Evolutionary conservation across 805 yeast genomes (phyloP).

Genomic region (Sugiyamaella floridensis): DNA sequence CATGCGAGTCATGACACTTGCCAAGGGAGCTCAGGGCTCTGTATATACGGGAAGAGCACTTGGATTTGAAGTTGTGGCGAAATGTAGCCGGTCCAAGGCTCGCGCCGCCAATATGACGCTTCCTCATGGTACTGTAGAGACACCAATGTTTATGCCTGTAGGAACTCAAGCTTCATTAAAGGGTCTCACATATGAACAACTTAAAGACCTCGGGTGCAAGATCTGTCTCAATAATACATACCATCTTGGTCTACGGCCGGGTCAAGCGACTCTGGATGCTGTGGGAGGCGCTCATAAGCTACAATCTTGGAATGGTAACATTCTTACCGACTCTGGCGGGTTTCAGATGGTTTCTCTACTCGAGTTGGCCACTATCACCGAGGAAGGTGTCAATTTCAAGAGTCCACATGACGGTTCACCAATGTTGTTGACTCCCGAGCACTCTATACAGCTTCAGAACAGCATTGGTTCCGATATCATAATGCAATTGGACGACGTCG

Average conservation of each 20-base stretch:
- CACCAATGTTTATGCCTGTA: conserved; percentile 44
- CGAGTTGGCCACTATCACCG: conserved; percentile 41
- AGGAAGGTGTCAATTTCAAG: conserved; percentile 39
- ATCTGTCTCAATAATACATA: conserved; percentile 40
- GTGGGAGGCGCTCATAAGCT: conserved; percentile 40
- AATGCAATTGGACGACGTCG: conserved; percentile 44
- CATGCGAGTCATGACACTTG: conserved; percentile 3
- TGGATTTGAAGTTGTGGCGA: conserved; percentile 36
- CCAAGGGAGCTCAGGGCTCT: conserved; percentile 4
- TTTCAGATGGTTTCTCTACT: conserved; percentile 42
- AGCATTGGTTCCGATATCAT: conserved; percentile 41
- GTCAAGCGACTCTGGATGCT: conserved; percentile 35
- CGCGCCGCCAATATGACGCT: conserved; percentile 37
- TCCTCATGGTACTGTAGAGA: conserved; percentile 38
- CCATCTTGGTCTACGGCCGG: conserved; percentile 39
- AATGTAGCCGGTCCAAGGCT: conserved; percentile 38
- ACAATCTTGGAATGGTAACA: conserved; percentile 38
- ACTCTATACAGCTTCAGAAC: conserved; percentile 40
- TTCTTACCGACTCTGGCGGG: conserved; percentile 41
- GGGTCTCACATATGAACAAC: conserved; percentile 39
- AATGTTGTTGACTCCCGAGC: conserved; percentile 42
- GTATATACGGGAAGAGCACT: conserved; percentile 24
- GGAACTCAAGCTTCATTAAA: conserved; percentile 42
- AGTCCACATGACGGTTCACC: conserved; percentile 42
- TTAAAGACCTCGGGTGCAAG: conserved; percentile 35